Conservation (phyloP, 768 basidiomycete species). For the Russula virescens region DNA sequence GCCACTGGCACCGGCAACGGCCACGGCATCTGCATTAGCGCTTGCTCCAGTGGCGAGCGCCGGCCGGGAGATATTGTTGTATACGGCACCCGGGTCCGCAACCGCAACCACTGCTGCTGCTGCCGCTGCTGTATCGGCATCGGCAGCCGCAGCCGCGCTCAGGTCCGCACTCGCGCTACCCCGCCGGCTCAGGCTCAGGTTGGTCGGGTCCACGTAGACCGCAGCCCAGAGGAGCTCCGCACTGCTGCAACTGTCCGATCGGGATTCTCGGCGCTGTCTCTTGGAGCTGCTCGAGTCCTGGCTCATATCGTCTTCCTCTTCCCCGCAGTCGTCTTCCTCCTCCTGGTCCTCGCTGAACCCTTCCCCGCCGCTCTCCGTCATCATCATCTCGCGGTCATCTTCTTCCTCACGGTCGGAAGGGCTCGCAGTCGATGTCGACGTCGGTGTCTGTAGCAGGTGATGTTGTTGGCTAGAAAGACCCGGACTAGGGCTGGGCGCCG, state of each 20-base stretch:
- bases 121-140: too few relatives aligned
- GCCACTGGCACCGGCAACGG: too few relatives aligned
- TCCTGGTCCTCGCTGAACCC: conserved; percentile 21
- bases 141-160: too few relatives aligned
- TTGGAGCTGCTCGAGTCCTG: conserved; percentile 26
- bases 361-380: conserved; percentile 6
- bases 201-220: too few relatives aligned
- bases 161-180: too few relatives aligned
- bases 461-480: not conserved
- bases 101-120: too few relatives aligned
- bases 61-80: too few relatives aligned
- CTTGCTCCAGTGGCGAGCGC: too few relatives aligned
- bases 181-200: too few relatives aligned
- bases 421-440: not conserved
- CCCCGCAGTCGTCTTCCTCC: not conserved
- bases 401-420: not conserved
- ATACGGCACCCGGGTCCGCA: too few relatives aligned
- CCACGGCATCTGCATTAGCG: too few relatives aligned
- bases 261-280: conserved; percentile 27
- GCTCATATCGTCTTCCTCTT: conserved; percentile 24
- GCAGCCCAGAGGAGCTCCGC: conserved; percentile 15
- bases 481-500: not conserved
- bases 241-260: conserved; percentile 16
- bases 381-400: not conserved
- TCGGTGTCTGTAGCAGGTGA: not conserved